These are phyloP conservation scores for Eucalyptus grandis DNA, from an alignment of 345 rosid genomes.

Conservation along the genomic window DNA sequence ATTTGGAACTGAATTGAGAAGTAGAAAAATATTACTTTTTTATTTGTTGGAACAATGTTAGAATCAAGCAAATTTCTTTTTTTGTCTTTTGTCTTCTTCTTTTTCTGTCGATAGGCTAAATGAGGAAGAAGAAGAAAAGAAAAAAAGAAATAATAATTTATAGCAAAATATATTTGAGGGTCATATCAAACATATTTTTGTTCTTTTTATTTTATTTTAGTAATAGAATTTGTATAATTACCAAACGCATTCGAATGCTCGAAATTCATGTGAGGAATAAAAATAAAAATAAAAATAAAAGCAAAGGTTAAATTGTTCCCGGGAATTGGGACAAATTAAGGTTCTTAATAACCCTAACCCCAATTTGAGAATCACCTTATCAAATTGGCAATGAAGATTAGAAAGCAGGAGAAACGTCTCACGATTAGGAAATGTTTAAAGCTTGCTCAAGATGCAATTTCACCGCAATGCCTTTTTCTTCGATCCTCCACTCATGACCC, in stretches of 20 bases:
- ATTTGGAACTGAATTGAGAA: too few relatives aligned
- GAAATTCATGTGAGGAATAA: too few relatives aligned
- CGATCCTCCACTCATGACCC: not conserved
- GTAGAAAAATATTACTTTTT: too few relatives aligned
- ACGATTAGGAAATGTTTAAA: not conserved
- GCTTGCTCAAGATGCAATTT: not conserved
- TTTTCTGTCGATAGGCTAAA: too few relatives aligned
- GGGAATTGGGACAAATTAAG: not conserved
- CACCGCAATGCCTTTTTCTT: not conserved
- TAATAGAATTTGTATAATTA: too few relatives aligned
- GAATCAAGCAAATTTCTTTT: too few relatives aligned
- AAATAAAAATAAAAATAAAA: too few relatives aligned
- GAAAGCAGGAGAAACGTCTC: not conserved
- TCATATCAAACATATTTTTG: fast-evolving
- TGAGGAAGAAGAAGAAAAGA: too few relatives aligned
- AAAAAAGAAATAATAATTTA: too few relatives aligned
- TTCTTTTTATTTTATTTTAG: fast-evolving
- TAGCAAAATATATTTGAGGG: too few relatives aligned
- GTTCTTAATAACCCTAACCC: not conserved
- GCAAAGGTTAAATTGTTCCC: too few relatives aligned
- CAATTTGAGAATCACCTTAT: not conserved
- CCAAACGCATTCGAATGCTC: fast-evolving
- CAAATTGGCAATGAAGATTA: not conserved
- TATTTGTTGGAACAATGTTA: fast-evolving
- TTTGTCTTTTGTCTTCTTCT: too few relatives aligned